A percentile compares a stretch with the other conserved stretches of the same genome.
These are phyloP conservation scores for Tolypocladium amazonense DNA, from an alignment of 2,329 filamentous ascomycete genomes.

Conservation along the genomic window DNA sequence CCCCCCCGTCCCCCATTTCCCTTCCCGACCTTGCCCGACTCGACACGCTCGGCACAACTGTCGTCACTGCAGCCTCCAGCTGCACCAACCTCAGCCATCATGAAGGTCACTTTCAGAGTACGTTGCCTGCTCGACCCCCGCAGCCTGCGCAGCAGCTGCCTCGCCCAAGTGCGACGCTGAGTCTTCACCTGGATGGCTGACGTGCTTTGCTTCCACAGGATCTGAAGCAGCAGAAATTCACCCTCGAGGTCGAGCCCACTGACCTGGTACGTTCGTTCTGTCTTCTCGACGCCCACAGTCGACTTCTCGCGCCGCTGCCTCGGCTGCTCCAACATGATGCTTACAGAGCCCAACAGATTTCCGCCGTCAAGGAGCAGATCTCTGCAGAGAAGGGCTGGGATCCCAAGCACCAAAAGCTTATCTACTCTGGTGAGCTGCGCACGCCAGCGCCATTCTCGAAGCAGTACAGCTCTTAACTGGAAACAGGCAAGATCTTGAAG, in stretches of 20 bases:
- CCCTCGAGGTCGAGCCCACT: conserved; percentile 85
- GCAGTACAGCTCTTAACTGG: conserved; percentile 8
- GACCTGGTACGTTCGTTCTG: conserved; percentile 63
- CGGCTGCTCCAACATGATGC: neutral
- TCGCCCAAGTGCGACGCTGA: neutral
- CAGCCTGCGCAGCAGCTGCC: neutral
- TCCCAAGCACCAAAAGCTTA: conserved; percentile 81
- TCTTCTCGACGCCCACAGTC: conserved; percentile 4
- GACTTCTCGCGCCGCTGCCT: neutral
- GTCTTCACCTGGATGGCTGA: neutral
- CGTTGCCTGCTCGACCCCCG: conserved; percentile 12
- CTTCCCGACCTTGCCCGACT: neutral
- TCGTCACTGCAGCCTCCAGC: conserved; percentile 10
- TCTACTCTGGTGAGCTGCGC: conserved; percentile 73
- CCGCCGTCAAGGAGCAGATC: conserved; percentile 86
- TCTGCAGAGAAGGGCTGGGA: conserved; percentile 91
- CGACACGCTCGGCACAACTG: neutral
- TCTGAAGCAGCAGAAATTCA: conserved; percentile 97
- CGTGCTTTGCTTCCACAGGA: conserved; percentile 46
- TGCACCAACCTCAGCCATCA: conserved; percentile 34
- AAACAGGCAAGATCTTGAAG: conserved; percentile 87
- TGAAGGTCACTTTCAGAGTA: conserved; percentile 62
- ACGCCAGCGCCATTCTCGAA: neutral
- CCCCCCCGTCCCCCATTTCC: neutral
- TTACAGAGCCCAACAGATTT: conserved; percentile 49